These are phyloP conservation scores for Sporobolus alterniflorus DNA, from an alignment of 202 grass and related monocot genomes.

Conservation along the genomic window DNA sequence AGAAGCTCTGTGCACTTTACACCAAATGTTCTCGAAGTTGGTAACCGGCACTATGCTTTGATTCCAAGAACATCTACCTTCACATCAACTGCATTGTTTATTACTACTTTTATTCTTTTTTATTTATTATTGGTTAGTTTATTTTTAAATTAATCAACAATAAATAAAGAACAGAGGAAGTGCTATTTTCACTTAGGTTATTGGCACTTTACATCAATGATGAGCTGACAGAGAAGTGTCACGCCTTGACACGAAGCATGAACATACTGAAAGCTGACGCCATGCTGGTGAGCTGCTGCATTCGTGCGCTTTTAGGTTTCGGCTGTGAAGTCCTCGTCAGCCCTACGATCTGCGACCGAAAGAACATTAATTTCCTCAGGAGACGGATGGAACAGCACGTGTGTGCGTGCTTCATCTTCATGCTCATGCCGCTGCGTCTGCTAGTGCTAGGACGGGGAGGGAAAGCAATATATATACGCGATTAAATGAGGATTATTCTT, in stretches of 20 bases:
- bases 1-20: conserved; percentile 27
- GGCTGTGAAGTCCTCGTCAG: conserved; percentile 38
- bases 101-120: no score
- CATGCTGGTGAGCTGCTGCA: conserved; percentile 52
- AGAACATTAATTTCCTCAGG: conserved; percentile 22
- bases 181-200: no score
- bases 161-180: no score
- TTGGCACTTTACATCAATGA: no score
- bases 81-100: conserved; percentile 46
- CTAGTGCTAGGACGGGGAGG: conserved; percentile 7
- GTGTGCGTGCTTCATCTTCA: conserved; percentile 26
- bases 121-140: no score
- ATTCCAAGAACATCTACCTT: conserved; percentile 57
- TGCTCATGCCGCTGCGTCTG: neutral
- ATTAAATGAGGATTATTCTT: conserved; percentile 42
- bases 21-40: conserved; percentile 53
- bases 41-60: conserved; percentile 52
- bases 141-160: no score
- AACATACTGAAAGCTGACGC: conserved; percentile 64
- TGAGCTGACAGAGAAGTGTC: conserved; percentile 40
- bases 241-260: conserved; percentile 49
- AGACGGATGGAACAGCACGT: conserved; percentile 27
- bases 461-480: conserved; percentile 44
- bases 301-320: conserved; percentile 52
- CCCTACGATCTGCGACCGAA: conserved; percentile 42